phyloP scores from a whole-genome alignment of 495 filamentous ascomycete species.

The Cladorrhinum samala region DNA sequence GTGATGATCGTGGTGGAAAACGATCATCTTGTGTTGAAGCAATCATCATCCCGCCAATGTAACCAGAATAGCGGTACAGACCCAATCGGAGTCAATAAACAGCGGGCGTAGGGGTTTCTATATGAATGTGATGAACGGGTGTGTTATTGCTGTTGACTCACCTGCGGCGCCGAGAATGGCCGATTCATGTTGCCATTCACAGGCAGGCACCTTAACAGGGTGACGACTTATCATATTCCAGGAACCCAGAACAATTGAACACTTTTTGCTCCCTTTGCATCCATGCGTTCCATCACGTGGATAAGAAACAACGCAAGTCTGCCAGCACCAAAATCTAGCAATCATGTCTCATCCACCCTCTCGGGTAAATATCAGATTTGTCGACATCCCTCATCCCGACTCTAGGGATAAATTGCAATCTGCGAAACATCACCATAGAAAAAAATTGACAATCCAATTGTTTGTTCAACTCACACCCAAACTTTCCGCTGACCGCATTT shows the following conservation, averaged over 20 bases:
- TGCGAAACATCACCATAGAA: too few species aligned
- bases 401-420: too few species aligned
- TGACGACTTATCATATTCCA: not conserved
- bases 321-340: too few species aligned
- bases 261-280: not conserved
- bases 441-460: not conserved
- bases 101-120: too few species aligned
- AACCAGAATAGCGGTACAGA: not conserved
- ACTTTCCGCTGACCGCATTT: not conserved
- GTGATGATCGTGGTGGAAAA: not conserved
- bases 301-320: not conserved
- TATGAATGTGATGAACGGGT: too few species aligned
- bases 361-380: not conserved
- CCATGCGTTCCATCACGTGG: not conserved
- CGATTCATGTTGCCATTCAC: too few species aligned
- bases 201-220: too few species aligned
- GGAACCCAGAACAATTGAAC: not conserved
- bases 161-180: not conserved
- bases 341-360: not conserved
- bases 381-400: too few species aligned
- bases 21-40: not conserved
- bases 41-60: not conserved
- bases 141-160: not conserved
- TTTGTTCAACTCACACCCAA: not conserved
- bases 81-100: not conserved